A percentile compares a stretch with the other conserved stretches of the same genome.
Evolutionary conservation across 1,284 basidiomycete species (phyloP).

Genomic region (Fomitopsis pinicola): DNA sequence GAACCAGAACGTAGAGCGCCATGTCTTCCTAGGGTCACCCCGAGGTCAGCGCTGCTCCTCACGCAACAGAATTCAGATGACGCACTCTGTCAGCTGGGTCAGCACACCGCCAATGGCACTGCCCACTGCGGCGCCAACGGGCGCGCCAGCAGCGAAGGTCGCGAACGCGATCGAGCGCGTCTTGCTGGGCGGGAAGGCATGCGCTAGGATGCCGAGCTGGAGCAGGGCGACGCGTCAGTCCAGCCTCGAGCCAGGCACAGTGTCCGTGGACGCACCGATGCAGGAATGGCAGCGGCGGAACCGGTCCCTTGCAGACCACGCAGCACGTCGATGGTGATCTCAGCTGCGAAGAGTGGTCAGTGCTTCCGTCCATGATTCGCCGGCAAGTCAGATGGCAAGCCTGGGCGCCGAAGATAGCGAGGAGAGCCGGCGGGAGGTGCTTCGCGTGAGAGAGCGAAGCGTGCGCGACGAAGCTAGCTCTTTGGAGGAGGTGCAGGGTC

Average conservation of each 20-base stretch:
- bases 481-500: too few species aligned
- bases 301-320: constrained; percentile 71
- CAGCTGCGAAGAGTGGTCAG: constrained; percentile 31
- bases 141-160: constrained; percentile 76
- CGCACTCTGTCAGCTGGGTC: constrained; percentile 55
- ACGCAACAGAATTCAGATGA: constrained; percentile 4
- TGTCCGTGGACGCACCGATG: constrained; percentile 44
- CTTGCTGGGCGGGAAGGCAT: constrained; percentile 64
- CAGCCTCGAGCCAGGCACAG: neutral
- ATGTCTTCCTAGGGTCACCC: constrained; percentile 32
- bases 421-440: neutral
- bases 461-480: neutral
- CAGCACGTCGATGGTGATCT: constrained; percentile 56
- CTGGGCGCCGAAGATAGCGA: neutral
- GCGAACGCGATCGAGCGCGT: constrained; percentile 73
- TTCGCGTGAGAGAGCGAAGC: neutral
- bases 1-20: constrained; percentile 56
- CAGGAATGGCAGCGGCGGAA: constrained; percentile 63
- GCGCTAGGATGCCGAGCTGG: constrained; percentile 75
- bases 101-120: constrained; percentile 66
- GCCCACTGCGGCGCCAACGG: constrained; percentile 72
- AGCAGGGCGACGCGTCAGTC: constrained; percentile 1
- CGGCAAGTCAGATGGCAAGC: neutral
- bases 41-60: neutral
- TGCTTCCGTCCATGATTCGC: neutral